Base-by-base conservation (phyloP, 352 stramenopile species). In the Chloridella minuta region DNA sequence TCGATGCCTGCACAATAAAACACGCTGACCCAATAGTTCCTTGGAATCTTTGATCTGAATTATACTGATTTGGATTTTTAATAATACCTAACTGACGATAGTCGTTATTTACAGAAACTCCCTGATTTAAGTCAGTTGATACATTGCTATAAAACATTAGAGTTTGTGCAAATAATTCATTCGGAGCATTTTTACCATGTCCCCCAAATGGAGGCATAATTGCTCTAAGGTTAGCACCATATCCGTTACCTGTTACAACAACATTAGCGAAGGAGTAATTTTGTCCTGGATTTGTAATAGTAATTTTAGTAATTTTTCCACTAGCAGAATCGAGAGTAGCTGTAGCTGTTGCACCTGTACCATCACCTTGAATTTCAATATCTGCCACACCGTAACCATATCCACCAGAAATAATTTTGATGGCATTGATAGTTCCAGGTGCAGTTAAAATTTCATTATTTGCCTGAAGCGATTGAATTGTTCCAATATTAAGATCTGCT, bases 311-410 rank as follows among this genome's bases (percentile, higher is more conserved):
- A 10, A 83, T 24, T 25, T 3, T 24, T 4, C 51, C 51, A 22
- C 2, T 4, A 25, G 51, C n/a, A 30, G 27, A 4, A 30, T 30
- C 27, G 2, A 83, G 1, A 1, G 0, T 2, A 4, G 51, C 51
- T 22, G 2, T 10, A 4, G 51, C 51, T 10, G 51, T 83, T 2
- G 51, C 51, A 22, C 51, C 10, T 4, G 10, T 83, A 83, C 51
- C 51, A 83, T 83, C 51, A 83, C 51, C 51, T 25, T 83, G n/a
- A 10, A 83, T 83, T 25, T 25, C 51, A 83, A 83, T 24, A 83
- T 22, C 4, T 3, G 51, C 51, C 0, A 24, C n/a, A 22, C n/a
- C 23, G 4, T 83, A 83, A 83, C 51, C 51, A 83, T 22, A 25
- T 25, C 51, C 51, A 22, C 51, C 51, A 83, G n/a, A 25, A 25